A percentile compares a stretch with the other conserved stretches of the same genome.
These are phyloP conservation scores for Calonectria hawksworthii DNA, from an alignment of 2,329 filamentous ascomycete species.

Conservation along the genomic window DNA sequence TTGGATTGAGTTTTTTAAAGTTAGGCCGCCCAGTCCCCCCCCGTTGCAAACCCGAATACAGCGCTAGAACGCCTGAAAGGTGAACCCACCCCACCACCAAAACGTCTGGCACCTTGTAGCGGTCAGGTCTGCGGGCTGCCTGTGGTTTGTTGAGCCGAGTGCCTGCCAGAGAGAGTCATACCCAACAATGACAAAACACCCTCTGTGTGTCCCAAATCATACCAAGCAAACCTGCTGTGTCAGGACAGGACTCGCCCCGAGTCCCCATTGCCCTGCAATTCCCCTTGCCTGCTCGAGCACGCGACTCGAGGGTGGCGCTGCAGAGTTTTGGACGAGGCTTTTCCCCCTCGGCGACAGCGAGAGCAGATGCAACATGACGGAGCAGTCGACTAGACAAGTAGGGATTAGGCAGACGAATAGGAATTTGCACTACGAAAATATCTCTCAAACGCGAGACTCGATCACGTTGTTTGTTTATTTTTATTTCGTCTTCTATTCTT, in stretches of 20 bases:
- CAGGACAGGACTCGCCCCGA: background rate
- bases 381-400: constrained; percentile 22
- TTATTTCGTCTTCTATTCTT: background rate
- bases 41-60: background rate
- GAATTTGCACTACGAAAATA: background rate
- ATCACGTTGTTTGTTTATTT: background rate
- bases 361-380: constrained; percentile 27
- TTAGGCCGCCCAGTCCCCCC: background rate
- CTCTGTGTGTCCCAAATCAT: background rate
- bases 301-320: constrained; percentile 41
- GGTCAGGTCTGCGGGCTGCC: background rate
- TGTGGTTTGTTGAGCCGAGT: background rate
- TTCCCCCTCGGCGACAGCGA: constrained; percentile 24
- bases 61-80: background rate
- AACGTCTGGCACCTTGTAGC: background rate
- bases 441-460: background rate
- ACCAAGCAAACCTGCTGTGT: background rate
- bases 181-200: background rate
- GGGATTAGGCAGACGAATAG: constrained; percentile 19
- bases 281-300: background rate
- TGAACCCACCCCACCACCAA: background rate
- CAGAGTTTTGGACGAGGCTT: constrained; percentile 43
- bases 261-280: background rate
- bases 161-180: background rate
- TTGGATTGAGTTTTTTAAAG: constrained; percentile 5